These are phyloP conservation scores for Saccharum hybrid DNA, from an alignment of 202 grass and related monocot species.

Conservation along the genomic window DNA sequence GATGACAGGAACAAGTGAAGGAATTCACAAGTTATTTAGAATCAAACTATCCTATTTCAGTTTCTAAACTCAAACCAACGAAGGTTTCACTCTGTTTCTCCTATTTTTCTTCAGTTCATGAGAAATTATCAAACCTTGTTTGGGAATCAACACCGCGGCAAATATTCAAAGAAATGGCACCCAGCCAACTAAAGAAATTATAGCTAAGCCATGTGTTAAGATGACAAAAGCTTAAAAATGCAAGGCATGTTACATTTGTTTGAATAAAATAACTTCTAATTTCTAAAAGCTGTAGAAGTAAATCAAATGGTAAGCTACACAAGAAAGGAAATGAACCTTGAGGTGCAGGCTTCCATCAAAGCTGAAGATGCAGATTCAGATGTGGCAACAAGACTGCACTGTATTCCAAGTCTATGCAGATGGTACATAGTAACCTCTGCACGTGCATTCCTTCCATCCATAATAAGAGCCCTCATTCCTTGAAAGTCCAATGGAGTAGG, in stretches of 20 bases:
- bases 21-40: not conserved
- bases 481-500: constrained; percentile 58
- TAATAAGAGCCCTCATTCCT: constrained; percentile 76
- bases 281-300: not conserved
- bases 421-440: constrained; percentile 67
- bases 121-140: not conserved
- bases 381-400: constrained; percentile 51
- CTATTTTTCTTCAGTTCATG: not conserved
- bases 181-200: constrained; percentile 1
- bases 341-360: constrained; percentile 64
- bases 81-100: not conserved
- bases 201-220: constrained; percentile 1
- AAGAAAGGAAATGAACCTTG: constrained; percentile 53
- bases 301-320: constrained; percentile 7
- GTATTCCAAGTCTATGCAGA: constrained; percentile 70
- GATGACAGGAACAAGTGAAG: not conserved
- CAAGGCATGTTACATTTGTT: not conserved
- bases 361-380: constrained; percentile 59
- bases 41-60: not conserved
- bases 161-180: constrained; percentile 20
- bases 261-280: not conserved
- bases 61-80: not conserved
- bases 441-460: constrained; percentile 66
- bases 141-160: not conserved
- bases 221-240: constrained; percentile 18